Evolutionary conservation across 441 rosid species (phyloP), one percentile per base, ranked within the genome.

Genomic region (Codiaeum variegatum): DNA sequence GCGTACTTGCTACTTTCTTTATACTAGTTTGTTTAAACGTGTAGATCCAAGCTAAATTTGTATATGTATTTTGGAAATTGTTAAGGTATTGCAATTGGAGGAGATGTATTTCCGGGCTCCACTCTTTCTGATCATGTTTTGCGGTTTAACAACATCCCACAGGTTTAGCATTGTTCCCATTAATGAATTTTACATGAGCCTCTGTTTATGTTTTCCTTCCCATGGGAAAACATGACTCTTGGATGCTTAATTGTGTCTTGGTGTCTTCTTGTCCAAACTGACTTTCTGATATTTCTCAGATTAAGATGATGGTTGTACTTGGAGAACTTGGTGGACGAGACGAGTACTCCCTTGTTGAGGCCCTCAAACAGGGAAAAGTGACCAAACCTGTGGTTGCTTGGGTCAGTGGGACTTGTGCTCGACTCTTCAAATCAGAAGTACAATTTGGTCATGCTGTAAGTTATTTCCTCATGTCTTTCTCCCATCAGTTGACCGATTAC

Each of bases 401-500:
- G 97, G 98, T 92, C 84, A 94, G 98, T 58, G 95, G 97, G 81
- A 94, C 98, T 66, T 94, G 97, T 82, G 98, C 98, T 68, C 85
- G 85, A 9, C 97, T 94, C 77, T 94, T 94, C 83, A 94, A 94
- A 77, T 94, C 96, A 59, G 95, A 92, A 92, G 97, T 94, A 56
- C 97, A 94, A 77, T 92, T 94, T 82, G 98, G 97, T 81, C 98
- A 92, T 76, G 98, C 98, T 69, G 98, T 94, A 86, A 88, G 98
- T 85, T 68, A 63, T 69, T 46, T 29, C 69, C 59, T 79, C 63
- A 49, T 73, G 59, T 73, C 59, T 44, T 61, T 71, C 66, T 72
- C 34, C 74, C 10, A 52, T 38, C 56, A 47, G 19, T 71, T 36
- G 29, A 38, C 70, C 10, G 68, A 65, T 70, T 52, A 26, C 6